Evolutionary conservation across 1,284 basidiomycete genomes (phyloP).

Genomic region (Peniophora sp.): DNA sequence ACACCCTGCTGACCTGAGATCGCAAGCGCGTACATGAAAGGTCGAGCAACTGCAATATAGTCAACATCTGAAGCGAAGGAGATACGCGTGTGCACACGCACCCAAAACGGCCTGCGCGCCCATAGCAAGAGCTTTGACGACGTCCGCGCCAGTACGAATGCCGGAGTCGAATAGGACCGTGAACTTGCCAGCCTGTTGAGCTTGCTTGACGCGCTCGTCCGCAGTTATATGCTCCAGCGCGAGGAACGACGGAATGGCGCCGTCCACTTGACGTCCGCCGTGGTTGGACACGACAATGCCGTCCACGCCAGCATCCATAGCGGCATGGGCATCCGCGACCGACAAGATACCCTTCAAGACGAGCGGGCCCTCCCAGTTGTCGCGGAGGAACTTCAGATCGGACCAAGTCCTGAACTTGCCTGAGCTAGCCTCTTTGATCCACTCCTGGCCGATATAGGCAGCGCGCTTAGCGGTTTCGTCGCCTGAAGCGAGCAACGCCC

Average conservation of each 20-base stretch:
- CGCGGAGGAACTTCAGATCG: conserved; percentile 50
- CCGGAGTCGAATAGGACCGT: conserved; percentile 77
- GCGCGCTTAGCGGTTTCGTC: conserved; percentile 34
- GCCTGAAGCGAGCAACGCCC: conserved; percentile 30
- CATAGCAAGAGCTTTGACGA: conserved; percentile 69
- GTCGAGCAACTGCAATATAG: conserved; percentile 30
- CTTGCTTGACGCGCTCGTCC: conserved; percentile 46
- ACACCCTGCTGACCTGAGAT: conserved; percentile 47
- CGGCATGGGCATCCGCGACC: conserved; percentile 61
- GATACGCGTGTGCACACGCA: conserved; percentile 27
- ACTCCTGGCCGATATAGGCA: conserved; percentile 41
- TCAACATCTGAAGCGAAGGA: neutral
- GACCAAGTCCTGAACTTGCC: conserved; percentile 58
- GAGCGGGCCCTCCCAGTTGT: conserved; percentile 64
- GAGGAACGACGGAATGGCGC: conserved; percentile 63
- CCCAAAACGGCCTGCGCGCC: conserved; percentile 60
- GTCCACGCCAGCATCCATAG: conserved; percentile 57
- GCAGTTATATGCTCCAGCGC: conserved; percentile 57
- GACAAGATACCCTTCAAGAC: conserved; percentile 65
- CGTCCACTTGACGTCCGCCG: conserved; percentile 78
- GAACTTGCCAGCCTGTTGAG: conserved; percentile 50
- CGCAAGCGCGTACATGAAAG: conserved; percentile 44
- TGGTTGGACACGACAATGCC: conserved; percentile 81
- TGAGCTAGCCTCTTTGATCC: conserved; percentile 50
- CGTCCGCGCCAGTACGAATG: conserved; percentile 66